Evolutionary conservation across 805 yeast genomes (phyloP).

Genomic region (Brettanomyces sp.): DNA sequence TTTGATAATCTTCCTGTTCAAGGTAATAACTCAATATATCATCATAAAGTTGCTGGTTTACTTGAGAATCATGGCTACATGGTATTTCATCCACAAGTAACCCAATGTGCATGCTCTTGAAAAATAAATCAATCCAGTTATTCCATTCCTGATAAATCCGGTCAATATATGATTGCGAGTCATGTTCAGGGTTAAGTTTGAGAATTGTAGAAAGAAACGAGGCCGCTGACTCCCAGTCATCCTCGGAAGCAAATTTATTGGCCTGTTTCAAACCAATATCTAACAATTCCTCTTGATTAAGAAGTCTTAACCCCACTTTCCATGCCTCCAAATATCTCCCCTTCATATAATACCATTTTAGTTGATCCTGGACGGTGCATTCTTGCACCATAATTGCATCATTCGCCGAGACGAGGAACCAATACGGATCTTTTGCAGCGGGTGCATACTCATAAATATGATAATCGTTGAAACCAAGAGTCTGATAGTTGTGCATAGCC

Average conservation of each 20-base stretch:
- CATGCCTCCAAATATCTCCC: slow-evolving; percentile 61
- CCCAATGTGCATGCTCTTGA: slow-evolving; percentile 35
- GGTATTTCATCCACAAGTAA: slow-evolving; percentile 54
- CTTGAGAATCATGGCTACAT: slow-evolving; percentile 17
- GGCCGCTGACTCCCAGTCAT: slow-evolving; percentile 50
- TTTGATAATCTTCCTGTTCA: slow-evolving; percentile 21
- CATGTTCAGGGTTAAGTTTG: slow-evolving; percentile 15
- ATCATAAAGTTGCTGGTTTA: slow-evolving; percentile 21
- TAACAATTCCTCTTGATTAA: slow-evolving; percentile 40
- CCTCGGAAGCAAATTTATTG: slow-evolving; percentile 30
- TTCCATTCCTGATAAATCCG: slow-evolving; percentile 47
- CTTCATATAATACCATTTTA: slow-evolving; percentile 59
- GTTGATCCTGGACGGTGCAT: slow-evolving; percentile 58
- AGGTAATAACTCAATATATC: slow-evolving; percentile 30
- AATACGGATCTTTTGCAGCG: slow-evolving; percentile 26
- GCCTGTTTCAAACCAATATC: slow-evolving; percentile 52
- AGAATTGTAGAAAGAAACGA: slow-evolving; percentile 36
- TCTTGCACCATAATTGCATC: slow-evolving; percentile 76
- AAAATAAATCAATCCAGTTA: slow-evolving; percentile 46
- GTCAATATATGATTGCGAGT: slow-evolving; percentile 13
- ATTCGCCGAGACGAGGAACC: slow-evolving; percentile 66
- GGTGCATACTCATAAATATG: slow-evolving; percentile 49
- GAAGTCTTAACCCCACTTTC: slow-evolving; percentile 57
- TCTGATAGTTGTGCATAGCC: slow-evolving; percentile 45
- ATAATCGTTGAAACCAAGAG: slow-evolving; percentile 73